Evolutionary conservation across 2,329 filamentous ascomycete species (phyloP), one percentile per base, ranked within the genome.

Genomic region (Neonectria neomacrospora): DNA sequence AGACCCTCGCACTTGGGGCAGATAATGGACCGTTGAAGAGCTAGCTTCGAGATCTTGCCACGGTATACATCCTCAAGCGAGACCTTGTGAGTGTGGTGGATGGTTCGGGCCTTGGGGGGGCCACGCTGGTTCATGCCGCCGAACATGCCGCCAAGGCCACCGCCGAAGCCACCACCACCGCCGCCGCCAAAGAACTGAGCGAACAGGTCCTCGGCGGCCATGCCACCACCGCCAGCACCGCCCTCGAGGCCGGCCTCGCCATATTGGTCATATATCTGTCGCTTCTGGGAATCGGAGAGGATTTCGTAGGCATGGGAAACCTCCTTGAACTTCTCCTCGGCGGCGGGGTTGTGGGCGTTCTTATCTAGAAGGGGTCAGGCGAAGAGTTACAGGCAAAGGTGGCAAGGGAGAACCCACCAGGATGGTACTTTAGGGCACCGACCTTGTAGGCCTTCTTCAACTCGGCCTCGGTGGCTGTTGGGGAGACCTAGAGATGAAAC

Each of bases 281-380:
- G 93, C 86, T 97, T 97, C 80, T 97, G 91, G 41, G 92, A 80
- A 77, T 99, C 96, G 73, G 92, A 96, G 18, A 99, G 90, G 71
- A 96, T 87, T 84, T 99, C 96, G 82, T 98, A 99, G 66, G 96
- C 96, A 77, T 95, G 91, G 69, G 94, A 97, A 65, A 97, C 87
- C 75, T 97, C 94, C 85, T 99, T 98, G 90, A 99, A 99, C 82
- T 97, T 99, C 66, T 97, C 94, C 73, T 95, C 94, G 54, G 96
- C 94, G 26, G 90, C 91, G 42, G 94, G 94, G 84, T 97, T 96
- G 84, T 96, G 89, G 69, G 91, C 89, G 81, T 99, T 99, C 87
- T 99, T 99, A 82, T 99, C 95, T 96, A 71, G 41, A 61, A 26
- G 63, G 60, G 30, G 60, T 73, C 58, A 73, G 70, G 50, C 28